Percentiles rank a stretch among this genome's conserved stretches.
phyloP scores from a whole-genome alignment of 176 grass and related monocot genomes.

The Carex myosuroides region DNA sequence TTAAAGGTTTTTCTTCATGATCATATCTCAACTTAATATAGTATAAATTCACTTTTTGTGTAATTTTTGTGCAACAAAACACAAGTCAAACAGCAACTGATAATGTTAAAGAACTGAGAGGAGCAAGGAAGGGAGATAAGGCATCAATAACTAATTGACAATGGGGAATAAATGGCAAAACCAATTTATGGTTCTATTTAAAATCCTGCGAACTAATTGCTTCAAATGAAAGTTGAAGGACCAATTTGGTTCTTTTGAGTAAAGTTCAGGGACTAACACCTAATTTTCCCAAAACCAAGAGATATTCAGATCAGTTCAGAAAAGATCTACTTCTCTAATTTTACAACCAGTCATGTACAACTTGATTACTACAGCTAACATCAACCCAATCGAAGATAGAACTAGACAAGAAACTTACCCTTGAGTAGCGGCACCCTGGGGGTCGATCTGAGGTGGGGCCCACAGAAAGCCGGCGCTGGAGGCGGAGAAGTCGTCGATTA shows the following conservation, averaged over 20 bases:
- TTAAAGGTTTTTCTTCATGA: background rate
- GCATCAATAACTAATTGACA: background rate
- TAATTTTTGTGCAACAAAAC: background rate
- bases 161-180: background rate
- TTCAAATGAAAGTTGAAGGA: background rate
- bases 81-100: background rate
- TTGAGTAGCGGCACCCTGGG: background rate
- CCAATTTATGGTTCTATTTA: background rate
- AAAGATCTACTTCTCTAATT: background rate
- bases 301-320: background rate
- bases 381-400: background rate
- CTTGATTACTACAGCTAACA: background rate
- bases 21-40: background rate
- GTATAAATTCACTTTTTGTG: background rate
- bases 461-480: conserved; percentile 43
- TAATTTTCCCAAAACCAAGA: background rate
- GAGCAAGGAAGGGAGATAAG: background rate
- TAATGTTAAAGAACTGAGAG: background rate
- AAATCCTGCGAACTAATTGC: background rate
- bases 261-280: background rate
- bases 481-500: conserved; percentile 53
- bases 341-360: background rate
- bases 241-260: background rate
- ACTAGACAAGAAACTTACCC: background rate
- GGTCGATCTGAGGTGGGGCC: conserved; percentile 27